Conservation (phyloP, 2,329 filamentous ascomycete genomes). For the Pseudocercospora musae region DNA sequence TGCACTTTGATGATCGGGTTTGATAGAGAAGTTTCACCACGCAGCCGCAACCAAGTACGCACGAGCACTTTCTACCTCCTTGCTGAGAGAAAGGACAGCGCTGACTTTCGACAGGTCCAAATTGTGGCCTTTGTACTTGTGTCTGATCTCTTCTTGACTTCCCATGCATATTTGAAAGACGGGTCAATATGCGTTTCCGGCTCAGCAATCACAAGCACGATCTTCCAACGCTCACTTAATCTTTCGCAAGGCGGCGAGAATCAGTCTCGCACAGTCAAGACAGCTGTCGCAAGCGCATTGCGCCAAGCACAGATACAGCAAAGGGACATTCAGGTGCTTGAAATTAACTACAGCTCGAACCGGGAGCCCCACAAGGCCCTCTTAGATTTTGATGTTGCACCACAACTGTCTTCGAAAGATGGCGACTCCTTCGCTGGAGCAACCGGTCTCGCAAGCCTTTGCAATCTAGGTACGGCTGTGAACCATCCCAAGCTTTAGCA, state of each 20-base stretch:
- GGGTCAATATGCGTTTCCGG: conserved; percentile 21
- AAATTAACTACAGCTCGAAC: conserved; percentile 10
- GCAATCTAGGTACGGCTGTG: conserved; percentile 18
- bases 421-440: conserved; percentile 5
- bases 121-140: conserved; percentile 25
- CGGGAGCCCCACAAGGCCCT: conserved; percentile 3
- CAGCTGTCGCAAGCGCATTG: conserved; percentile 14
- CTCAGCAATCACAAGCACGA: conserved; percentile 9
- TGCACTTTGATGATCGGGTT: conserved; percentile 25
- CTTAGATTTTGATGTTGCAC: conserved; percentile 11
- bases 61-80: neutral
- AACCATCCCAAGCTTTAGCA: neutral
- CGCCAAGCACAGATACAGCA: conserved; percentile 16
- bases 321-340: conserved; percentile 24
- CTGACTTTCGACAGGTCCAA: neutral
- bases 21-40: conserved; percentile 15
- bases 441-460: conserved; percentile 19
- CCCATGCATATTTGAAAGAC: conserved; percentile 30
- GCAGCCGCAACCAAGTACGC: neutral
- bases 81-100: neutral
- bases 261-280: conserved; percentile 11
- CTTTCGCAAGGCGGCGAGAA: conserved; percentile 1
- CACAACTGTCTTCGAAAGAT: neutral
- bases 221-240: conserved; percentile 11
- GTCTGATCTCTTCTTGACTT: conserved; percentile 26